Conservation (phyloP, 805 yeast species). For the Ogataea ramenticola region DNA sequence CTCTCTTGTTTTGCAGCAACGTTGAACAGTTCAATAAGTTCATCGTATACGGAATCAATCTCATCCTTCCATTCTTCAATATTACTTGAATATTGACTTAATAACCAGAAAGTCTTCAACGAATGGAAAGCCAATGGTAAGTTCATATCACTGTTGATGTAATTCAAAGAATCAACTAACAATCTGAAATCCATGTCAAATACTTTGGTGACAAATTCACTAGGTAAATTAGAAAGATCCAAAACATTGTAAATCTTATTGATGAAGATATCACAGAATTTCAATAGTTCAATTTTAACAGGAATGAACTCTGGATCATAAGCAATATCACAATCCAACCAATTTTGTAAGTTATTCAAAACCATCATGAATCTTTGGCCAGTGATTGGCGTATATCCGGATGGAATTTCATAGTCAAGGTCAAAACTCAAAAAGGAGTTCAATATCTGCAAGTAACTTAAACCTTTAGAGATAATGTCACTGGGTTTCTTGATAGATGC, state of each 20-base stretch:
- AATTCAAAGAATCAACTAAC: constrained; percentile 36
- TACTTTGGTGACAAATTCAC: constrained; percentile 21
- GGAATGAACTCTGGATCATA: constrained; percentile 48
- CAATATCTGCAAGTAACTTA: constrained; percentile 40
- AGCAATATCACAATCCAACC: constrained; percentile 58
- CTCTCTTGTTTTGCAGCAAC: constrained; percentile 4
- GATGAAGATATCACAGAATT: constrained; percentile 25
- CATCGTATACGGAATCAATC: constrained; percentile 30
- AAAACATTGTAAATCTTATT: constrained; percentile 24
- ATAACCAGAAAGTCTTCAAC: constrained; percentile 32
- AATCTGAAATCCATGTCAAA: constrained; percentile 31
- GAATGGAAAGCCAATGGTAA: constrained; percentile 40
- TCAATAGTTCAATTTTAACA: constrained; percentile 44
- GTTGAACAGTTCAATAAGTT: constrained; percentile 35
- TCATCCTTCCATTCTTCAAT: constrained; percentile 30
- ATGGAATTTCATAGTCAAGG: constrained; percentile 17
- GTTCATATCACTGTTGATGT: constrained; percentile 19
- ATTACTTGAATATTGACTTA: constrained; percentile 22
- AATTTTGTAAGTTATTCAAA: constrained; percentile 40
- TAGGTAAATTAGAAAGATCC: constrained; percentile 19
- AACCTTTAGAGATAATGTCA: constrained; percentile 36
- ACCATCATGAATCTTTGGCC: constrained; percentile 61
- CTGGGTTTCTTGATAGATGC: constrained; percentile 39
- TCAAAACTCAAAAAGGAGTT: constrained; percentile 33
- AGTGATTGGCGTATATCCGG: constrained; percentile 39